Evolutionary conservation across 495 filamentous ascomycete genomes (phyloP), one percentile per base, ranked within the genome.

Genomic region (Xylaria castorea): DNA sequence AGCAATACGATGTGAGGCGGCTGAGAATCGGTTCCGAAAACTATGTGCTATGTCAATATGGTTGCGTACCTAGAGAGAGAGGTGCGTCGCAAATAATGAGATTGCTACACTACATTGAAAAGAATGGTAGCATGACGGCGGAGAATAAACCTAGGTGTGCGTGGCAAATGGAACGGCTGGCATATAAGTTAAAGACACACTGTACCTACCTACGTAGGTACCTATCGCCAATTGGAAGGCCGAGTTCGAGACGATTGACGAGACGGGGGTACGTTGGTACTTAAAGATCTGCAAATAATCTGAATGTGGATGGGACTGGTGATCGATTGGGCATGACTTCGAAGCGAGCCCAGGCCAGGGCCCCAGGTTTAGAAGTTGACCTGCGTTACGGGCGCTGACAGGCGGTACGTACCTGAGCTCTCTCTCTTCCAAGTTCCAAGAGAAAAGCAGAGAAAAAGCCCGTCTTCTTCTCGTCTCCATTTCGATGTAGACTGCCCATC

Each of bases 201-300:
- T 55, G 66, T 57, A 50, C 20, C 22, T 50, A 51, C 1, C 3
- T 25, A 22, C 4, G 14, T 25, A 40, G 38, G 7, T 40, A 42
- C 14, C 38, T 14, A 9, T 42, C 14, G 38, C 66, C 58, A n/a
- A 38, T 66, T 53, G 44, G 46, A 27, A 57, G n/a, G 50, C 34
- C 46, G 34, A 25, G 14, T 44, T 70, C 53, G 55, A 62, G 36
- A 60, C 53, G 22, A 18, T 48, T 25, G 44, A 62, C 40, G 25
- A 36, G 55, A 25, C 34, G 38, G 14, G 51, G 53, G 57, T 70
- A 70, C 67, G 57, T 66, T 42, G 62, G 62, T 65, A 71, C 70
- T 71, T 71, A 34, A 11, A 71, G 67, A 70, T 65, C 61, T 71
- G 61, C 62, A 66, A 20, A 65, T 60, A 71, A 71, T 71, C 70